Evolutionary conservation across 1,139 yeast species (phyloP).

Genomic region (Hemisphaericaspora lyxosophila): DNA sequence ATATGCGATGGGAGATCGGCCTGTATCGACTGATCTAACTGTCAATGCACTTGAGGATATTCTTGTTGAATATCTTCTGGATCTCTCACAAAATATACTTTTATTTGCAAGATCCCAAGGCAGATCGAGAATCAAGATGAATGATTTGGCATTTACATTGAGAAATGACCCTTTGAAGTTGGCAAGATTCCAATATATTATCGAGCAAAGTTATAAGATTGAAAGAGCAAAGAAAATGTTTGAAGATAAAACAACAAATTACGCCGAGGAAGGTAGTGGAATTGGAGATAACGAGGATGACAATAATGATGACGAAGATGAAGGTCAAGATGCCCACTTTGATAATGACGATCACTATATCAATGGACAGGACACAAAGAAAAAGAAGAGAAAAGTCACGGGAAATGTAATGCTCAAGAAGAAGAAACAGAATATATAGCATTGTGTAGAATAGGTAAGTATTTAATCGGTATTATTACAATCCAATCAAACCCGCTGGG

Average conservation of each 20-base stretch:
- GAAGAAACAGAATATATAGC: slow-evolving; percentile 2
- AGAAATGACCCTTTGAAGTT: slow-evolving; percentile 80
- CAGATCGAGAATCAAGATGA: slow-evolving; percentile 75
- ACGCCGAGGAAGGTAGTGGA: slow-evolving; percentile 12
- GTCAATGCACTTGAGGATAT: slow-evolving; percentile 80
- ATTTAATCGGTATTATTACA: too few species aligned
- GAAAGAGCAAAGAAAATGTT: slow-evolving; percentile 80
- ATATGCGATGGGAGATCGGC: slow-evolving; percentile 85
- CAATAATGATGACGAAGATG: slow-evolving; percentile 11
- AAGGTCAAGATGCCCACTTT: slow-evolving; percentile 2
- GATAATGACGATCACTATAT: slow-evolving; percentile 2
- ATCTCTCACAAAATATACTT: slow-evolving; percentile 38
- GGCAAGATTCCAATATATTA: slow-evolving; percentile 80
- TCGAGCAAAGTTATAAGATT: slow-evolving; percentile 71
- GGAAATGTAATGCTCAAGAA: slow-evolving; percentile 16
- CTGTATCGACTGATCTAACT: slow-evolving; percentile 74
- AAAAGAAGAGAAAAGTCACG: slow-evolving; percentile 15
- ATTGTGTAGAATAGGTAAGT: too few species aligned
- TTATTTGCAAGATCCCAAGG: slow-evolving; percentile 36
- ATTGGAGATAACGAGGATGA: slow-evolving; percentile 14
- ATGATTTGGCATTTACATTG: slow-evolving; percentile 83
- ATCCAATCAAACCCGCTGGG: too few species aligned
- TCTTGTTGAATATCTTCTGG: slow-evolving; percentile 73
- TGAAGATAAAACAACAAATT: slow-evolving; percentile 25
- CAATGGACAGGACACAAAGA: slow-evolving; percentile 3